phyloP scores from a whole-genome alignment of 2,329 filamentous ascomycete genomes.

The Didymella sp. region DNA sequence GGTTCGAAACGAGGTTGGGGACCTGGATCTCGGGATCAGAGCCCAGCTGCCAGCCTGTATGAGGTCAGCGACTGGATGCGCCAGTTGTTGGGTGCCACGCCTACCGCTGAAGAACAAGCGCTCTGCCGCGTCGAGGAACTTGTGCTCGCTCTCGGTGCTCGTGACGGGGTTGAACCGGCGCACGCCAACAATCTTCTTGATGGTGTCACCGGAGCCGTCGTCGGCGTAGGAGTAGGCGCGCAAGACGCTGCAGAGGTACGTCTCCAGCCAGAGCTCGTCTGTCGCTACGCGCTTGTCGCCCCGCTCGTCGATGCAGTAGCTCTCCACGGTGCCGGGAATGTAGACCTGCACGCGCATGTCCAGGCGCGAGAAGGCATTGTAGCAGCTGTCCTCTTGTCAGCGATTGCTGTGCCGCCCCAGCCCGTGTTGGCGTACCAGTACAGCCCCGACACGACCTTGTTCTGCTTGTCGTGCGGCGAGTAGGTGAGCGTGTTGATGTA shows the following conservation, averaged over 20 bases:
- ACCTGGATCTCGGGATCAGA: slow-evolving; percentile 98
- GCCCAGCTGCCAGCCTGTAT: slow-evolving; percentile 82
- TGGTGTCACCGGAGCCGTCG: slow-evolving; percentile 90
- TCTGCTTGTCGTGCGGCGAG: slow-evolving; percentile 79
- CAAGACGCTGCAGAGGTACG: slow-evolving; percentile 93
- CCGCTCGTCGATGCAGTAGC: slow-evolving; percentile 95
- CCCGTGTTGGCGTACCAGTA: slow-evolving; percentile 72
- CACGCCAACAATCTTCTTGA: slow-evolving; percentile 97
- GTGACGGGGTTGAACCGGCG: slow-evolving; percentile 96
- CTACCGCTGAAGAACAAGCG: slow-evolving; percentile 90
- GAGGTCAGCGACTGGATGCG: slow-evolving; percentile 11
- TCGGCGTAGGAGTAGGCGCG: slow-evolving; percentile 97
- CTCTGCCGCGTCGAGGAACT: slow-evolving; percentile 92
- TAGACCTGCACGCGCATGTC: slow-evolving; percentile 99
- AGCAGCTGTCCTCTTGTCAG: slow-evolving; percentile 68
- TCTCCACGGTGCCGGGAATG: slow-evolving; percentile 94
- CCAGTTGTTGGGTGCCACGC: background rate
- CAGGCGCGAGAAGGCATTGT: slow-evolving; percentile 97
- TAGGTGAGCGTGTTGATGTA: slow-evolving; percentile 99
- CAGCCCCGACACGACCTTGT: slow-evolving; percentile 91
- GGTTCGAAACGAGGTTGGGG: slow-evolving; percentile 94
- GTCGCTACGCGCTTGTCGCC: slow-evolving; percentile 93
- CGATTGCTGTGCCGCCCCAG: slow-evolving; percentile 1
- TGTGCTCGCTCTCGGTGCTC: slow-evolving; percentile 97
- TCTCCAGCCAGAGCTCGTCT: slow-evolving; percentile 95